These are phyloP conservation scores for Argentina anserina DNA, from an alignment of 306 rosid species.

Conservation along the genomic window DNA sequence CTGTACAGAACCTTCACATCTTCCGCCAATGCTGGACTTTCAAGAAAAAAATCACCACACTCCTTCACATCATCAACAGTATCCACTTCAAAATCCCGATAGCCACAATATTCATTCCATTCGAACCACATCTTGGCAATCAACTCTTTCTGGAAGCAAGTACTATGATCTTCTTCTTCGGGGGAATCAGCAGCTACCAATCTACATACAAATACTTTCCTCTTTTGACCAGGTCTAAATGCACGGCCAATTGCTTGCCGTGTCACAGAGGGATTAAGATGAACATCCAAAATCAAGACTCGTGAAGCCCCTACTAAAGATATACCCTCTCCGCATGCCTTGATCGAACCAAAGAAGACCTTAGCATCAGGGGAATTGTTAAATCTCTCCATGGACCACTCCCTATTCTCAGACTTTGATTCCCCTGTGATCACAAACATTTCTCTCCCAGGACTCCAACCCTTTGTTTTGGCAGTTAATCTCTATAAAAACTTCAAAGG, in stretches of 20 bases:
- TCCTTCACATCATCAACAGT: constrained; percentile 49
- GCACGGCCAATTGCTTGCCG: constrained; percentile 96
- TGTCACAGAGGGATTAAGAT: constrained; percentile 82
- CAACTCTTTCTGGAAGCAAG: constrained; percentile 66
- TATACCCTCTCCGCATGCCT: constrained; percentile 98
- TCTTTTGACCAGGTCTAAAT: constrained; percentile 85
- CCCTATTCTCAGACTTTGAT: constrained; percentile 53
- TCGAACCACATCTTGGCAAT: constrained; percentile 92
- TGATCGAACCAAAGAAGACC: constrained; percentile 86
- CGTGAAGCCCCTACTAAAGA: constrained; percentile 94
- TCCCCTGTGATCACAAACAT: constrained; percentile 75
- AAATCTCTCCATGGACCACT: constrained; percentile 64
- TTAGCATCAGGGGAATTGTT: constrained; percentile 65
- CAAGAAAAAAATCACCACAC: constrained; percentile 69
- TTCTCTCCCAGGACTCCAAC: constrained; percentile 71
- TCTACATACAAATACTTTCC: constrained; percentile 60
- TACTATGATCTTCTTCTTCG: constrained; percentile 61
- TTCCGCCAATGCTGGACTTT: constrained; percentile 44
- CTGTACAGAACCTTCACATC: constrained; percentile 64
- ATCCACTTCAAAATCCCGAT: constrained; percentile 47
- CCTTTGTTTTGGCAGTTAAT: constrained; percentile 47
- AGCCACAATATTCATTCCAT: constrained; percentile 78
- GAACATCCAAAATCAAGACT: constrained; percentile 72
- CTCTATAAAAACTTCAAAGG: constrained; percentile 81
- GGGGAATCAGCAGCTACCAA: constrained; percentile 79